phyloP scores from a whole-genome alignment of 2,329 filamentous ascomycete species.

The Triangularia verruculosa region DNA sequence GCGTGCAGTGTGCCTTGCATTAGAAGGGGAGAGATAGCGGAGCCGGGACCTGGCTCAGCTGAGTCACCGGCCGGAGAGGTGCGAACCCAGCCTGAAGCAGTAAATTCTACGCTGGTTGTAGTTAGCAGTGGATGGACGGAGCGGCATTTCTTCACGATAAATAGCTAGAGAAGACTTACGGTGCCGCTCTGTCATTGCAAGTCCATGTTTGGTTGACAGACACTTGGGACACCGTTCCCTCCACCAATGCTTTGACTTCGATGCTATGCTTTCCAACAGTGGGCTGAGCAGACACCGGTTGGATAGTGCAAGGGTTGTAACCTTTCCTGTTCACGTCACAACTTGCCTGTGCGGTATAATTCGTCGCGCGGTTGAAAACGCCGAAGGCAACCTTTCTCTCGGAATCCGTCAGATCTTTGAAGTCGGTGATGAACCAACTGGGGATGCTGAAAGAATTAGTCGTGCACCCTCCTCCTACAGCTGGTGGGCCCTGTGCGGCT shows the following conservation, averaged over 20 bases:
- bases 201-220: constrained; percentile 25
- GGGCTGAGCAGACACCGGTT: neutral
- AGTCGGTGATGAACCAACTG: constrained; percentile 28
- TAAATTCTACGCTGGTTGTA: constrained; percentile 3
- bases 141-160: neutral
- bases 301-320: constrained; percentile 14
- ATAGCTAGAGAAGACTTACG: constrained; percentile 13
- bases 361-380: constrained; percentile 26
- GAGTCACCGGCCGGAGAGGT: neutral
- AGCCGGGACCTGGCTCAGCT: neutral
- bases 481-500: constrained; percentile 8
- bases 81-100: neutral
- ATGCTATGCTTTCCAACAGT: constrained; percentile 10
- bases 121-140: constrained; percentile 23
- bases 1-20: constrained; percentile 24
- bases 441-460: constrained; percentile 27
- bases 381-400: constrained; percentile 12
- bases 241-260: constrained; percentile 13
- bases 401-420: constrained; percentile 21
- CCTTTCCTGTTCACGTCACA: constrained; percentile 15
- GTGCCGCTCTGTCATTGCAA: constrained; percentile 22
- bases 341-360: constrained; percentile 17
- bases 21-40: constrained; percentile 21
- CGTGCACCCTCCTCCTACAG: constrained; percentile 20
- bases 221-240: constrained; percentile 9